Conservation (phyloP, 225 moss, liverwort and hornwort species). For the Straminergon stramineum region DNA sequence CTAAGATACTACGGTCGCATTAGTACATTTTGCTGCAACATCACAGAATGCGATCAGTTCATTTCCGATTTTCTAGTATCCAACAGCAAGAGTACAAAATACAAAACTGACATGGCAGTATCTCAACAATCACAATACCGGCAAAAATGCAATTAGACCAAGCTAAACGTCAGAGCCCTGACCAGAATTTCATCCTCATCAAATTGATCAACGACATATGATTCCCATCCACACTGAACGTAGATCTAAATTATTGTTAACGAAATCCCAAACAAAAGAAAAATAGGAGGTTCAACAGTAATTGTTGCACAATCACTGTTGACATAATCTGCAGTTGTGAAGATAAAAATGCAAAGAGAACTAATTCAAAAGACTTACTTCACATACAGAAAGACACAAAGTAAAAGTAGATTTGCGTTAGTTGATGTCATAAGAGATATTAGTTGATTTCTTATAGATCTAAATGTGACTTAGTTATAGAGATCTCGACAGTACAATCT, state of each 20-base stretch:
- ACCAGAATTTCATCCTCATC: no score
- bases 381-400: background rate
- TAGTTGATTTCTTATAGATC: no score
- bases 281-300: background rate
- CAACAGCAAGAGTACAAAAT: background rate
- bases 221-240: no score
- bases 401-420: background rate
- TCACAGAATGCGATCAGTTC: background rate
- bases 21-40: background rate
- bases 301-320: background rate
- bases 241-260: no score
- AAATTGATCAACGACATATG: no score
- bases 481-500: no score
- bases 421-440: background rate
- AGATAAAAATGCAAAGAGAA: background rate
- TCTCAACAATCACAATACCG: slow-evolving; percentile 39
- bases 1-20: background rate
- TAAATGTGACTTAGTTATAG: no score
- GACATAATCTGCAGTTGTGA: background rate
- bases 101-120: slow-evolving; percentile 2
- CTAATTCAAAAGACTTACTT: background rate
- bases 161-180: no score
- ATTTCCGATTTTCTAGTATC: background rate
- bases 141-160: background rate
- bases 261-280: background rate